Base-by-base conservation (phyloP, 2,329 filamentous ascomycete genomes). In the Parasarocladium wereldwijsianum region DNA sequence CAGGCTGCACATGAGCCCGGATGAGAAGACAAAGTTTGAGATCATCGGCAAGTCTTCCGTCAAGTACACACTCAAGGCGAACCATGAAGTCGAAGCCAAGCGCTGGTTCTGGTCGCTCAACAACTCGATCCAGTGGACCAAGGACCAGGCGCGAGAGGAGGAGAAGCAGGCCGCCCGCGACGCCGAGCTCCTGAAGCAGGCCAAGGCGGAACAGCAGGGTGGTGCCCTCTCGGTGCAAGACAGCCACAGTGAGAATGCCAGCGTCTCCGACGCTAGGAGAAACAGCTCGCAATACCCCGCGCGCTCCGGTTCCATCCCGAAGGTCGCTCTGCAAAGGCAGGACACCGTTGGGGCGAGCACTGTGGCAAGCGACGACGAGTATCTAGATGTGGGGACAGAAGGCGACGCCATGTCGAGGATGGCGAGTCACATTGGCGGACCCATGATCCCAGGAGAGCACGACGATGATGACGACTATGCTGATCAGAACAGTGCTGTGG, bases 101-200 rank as follows among this genome's bases (percentile, higher is more conserved):
- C 73, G 90, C 32, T 98, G 90, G 90, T 98, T 92, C 54, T 98
- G 90, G 90, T 83, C 90, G 1, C 62, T 98, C 38, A 98, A 98
- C 58, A 98, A 98, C 50, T 87, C 90, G 5, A 98, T 98, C 29
- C 90, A 96, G 50, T 96, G 84, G 80, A 78, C 84, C 38, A 98
- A 98, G 53, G 90, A 98, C 46, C 90, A 96, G 55, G 86, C 84
- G 6, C 86, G 80, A 42, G 84, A 93, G 50, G 87, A 94, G 44
- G 78, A 87, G 46, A 75, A 66, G 40, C 75, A 85, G 36, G 75
- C 75, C 19, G 73, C 73, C 6, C 75, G 74, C 33, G 80, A 77
- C 43, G 78, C 76, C 5, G 83, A 90, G 51, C 65, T 76, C 20
- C 55, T 93, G 30, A 72, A 71, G 38, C 77, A 86, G 46, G 84